Percentiles rank a stretch among this genome's conserved stretches.
phyloP scores from a whole-genome alignment of 768 basidiomycete species.

The Lyophyllum shimeji region DNA sequence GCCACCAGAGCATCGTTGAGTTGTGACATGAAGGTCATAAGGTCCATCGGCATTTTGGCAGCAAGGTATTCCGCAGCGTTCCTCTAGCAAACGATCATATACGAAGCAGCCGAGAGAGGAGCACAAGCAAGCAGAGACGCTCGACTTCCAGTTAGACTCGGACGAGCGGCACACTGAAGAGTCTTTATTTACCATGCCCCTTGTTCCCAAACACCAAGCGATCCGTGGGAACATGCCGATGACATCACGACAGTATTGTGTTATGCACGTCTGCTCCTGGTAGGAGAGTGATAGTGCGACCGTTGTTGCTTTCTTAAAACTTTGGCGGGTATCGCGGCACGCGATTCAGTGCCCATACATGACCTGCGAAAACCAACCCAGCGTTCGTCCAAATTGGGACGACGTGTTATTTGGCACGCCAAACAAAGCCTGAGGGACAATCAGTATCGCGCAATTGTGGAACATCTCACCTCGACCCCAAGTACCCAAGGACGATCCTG shows the following conservation, averaged over 20 bases:
- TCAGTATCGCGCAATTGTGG: not conserved
- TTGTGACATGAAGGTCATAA: slow-evolving; percentile 58
- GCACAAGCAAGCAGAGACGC: not conserved
- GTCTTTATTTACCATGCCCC: not conserved
- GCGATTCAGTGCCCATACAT: no score
- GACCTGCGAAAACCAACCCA: not conserved
- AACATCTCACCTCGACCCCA: not conserved
- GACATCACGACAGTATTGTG: not conserved
- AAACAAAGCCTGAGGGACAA: not conserved
- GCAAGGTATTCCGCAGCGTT: not conserved
- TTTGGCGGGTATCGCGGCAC: no score
- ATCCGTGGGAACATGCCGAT: no score
- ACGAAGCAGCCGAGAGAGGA: not conserved
- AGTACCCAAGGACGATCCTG: not conserved
- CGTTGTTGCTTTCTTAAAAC: no score
- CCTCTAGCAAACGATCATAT: not conserved
- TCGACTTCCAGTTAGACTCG: not conserved
- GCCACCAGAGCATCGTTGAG: slow-evolving; percentile 59
- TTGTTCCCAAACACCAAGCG: no score
- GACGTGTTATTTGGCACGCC: slow-evolving; percentile 3
- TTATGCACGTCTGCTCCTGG: not conserved
- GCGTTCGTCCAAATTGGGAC: not conserved
- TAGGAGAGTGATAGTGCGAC: no score
- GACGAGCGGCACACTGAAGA: not conserved
- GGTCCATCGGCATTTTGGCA: slow-evolving; percentile 45